Conservation (phyloP, 2,329 filamentous ascomycete genomes). For the Penicillium hordei region DNA sequence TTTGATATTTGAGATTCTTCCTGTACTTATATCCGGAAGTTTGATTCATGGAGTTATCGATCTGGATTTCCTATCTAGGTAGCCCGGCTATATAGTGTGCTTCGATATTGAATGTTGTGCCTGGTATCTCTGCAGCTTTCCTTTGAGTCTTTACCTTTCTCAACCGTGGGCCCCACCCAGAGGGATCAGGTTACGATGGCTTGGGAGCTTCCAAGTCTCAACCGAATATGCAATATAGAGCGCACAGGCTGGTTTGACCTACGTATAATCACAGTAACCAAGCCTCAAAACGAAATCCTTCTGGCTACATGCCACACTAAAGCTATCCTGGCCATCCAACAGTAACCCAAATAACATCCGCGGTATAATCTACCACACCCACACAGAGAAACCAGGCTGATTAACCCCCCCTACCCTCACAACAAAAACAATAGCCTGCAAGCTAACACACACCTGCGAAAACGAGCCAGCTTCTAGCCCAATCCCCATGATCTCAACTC, state of each 20-base stretch:
- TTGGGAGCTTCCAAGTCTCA: too few species aligned
- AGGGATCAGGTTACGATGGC: too few species aligned
- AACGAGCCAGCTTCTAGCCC: background rate
- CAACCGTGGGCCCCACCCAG: too few species aligned
- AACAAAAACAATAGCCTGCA: background rate
- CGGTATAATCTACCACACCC: background rate
- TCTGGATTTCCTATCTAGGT: background rate
- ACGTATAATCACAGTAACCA: background rate
- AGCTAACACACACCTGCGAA: background rate
- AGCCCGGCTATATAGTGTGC: background rate
- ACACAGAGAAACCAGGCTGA: background rate
- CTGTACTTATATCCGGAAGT: background rate
- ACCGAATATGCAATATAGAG: too few species aligned
- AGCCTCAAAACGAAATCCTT: background rate
- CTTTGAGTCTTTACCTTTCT: too few species aligned
- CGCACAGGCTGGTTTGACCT: too few species aligned
- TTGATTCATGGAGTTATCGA: background rate
- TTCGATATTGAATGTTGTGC: too few species aligned
- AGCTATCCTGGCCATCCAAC: background rate
- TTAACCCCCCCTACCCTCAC: background rate
- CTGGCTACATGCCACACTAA: background rate
- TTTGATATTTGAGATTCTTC: background rate
- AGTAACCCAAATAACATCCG: background rate
- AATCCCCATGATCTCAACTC: background rate
- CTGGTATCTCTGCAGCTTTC: too few species aligned